Percentiles rank a stretch among this genome's conserved stretches.
phyloP scores from a whole-genome alignment of 2,329 filamentous ascomycete genomes.

The Neonectria sp. region DNA sequence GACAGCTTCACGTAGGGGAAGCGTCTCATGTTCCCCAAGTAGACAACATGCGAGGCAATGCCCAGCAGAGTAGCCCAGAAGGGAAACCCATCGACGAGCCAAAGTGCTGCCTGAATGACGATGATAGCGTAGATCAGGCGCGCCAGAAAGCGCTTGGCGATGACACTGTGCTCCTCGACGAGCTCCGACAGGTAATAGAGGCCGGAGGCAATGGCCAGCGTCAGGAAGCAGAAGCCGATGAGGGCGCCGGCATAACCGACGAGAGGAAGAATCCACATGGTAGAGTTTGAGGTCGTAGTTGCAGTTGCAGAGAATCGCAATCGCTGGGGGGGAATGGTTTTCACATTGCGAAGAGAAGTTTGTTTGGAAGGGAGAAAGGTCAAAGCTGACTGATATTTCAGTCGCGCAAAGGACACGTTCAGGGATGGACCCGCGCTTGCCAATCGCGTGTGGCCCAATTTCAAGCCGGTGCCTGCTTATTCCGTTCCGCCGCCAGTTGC shows the following conservation, averaged over 20 bases:
- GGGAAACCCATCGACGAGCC: slow-evolving; percentile 89
- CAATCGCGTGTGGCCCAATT: slow-evolving; percentile 38
- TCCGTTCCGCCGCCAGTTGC: slow-evolving; percentile 18
- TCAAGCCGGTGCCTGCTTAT: slow-evolving; percentile 19
- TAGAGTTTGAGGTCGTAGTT: slow-evolving; percentile 48
- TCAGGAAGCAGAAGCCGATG: slow-evolving; percentile 93
- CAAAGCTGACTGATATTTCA: slow-evolving; percentile 32
- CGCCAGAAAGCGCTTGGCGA: slow-evolving; percentile 89
- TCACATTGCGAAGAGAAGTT: slow-evolving; percentile 44
- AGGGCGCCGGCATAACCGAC: slow-evolving; percentile 91
- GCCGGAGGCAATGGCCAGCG: slow-evolving; percentile 96
- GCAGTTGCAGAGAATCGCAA: slow-evolving; percentile 25
- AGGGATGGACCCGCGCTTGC: slow-evolving; percentile 30
- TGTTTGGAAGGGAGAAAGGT: slow-evolving; percentile 19
- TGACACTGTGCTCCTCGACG: slow-evolving; percentile 96
- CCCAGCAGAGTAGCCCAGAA: slow-evolving; percentile 81
- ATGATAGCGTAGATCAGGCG: slow-evolving; percentile 90
- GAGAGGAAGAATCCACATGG: slow-evolving; percentile 96
- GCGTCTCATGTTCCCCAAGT: slow-evolving; percentile 86
- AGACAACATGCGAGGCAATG: slow-evolving; percentile 85
- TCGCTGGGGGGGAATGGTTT: slow-evolving; percentile 29
- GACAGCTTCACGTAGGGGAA: slow-evolving; percentile 86
- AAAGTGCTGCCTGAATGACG: slow-evolving; percentile 79
- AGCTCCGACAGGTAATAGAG: slow-evolving; percentile 98
- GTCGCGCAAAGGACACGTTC: slow-evolving; percentile 43